Evolutionary conservation across 73 alveolate genomes (phyloP), one percentile per base, ranked within the genome.

Genomic region (Tetrahymena thermophila): DNA sequence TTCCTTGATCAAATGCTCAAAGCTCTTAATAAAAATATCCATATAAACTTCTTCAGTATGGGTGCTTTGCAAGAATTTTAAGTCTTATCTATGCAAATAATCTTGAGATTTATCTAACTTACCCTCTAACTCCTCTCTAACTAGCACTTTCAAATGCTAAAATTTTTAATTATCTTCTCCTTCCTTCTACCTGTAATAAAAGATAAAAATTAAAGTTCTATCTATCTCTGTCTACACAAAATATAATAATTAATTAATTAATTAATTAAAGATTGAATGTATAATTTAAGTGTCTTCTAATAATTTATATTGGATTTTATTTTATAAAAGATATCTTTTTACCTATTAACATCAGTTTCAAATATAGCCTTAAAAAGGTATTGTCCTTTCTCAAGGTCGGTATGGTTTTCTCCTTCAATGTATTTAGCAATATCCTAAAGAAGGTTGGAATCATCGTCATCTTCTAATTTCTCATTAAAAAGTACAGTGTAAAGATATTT

Each of bases 401-500:
- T 71, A 21, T 71, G 89, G 23, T 71, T 71, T 31, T 71, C 89
- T 19, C 89, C 89, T 71, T 71, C 85, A 85, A 96, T 71, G 55
- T 97, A 96, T 21, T 96, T 95, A 10, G 94, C 93, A n/a, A 95
- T 94, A 55, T 97, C 98, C 0, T 95, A 96, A 16, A 97, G 96
- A 94, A 94, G 96, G 50, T 98, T 96, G 21, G 89, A 71, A 71
- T 71, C 89, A 50, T 94, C 96, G 0, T 96, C 96, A 23, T 93
- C 95, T n/a, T 42, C 83, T 96, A 93, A 28, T 93, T 95, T 57
- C n/a, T 93, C 94, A 96, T 96, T 34, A 94, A 99, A 99, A 34
- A 99, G 93, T 50, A 98, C 98, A 28, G 97, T 98, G 93, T 98
- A 97, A 34, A 99, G 98, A 34, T 95, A 97, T 96, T 99, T 99